Percentiles rank a stretch among this genome's conserved stretches.
These are phyloP conservation scores for Alternaria dauci DNA, from an alignment of 2,329 filamentous ascomycete genomes.

Conservation along the genomic window DNA sequence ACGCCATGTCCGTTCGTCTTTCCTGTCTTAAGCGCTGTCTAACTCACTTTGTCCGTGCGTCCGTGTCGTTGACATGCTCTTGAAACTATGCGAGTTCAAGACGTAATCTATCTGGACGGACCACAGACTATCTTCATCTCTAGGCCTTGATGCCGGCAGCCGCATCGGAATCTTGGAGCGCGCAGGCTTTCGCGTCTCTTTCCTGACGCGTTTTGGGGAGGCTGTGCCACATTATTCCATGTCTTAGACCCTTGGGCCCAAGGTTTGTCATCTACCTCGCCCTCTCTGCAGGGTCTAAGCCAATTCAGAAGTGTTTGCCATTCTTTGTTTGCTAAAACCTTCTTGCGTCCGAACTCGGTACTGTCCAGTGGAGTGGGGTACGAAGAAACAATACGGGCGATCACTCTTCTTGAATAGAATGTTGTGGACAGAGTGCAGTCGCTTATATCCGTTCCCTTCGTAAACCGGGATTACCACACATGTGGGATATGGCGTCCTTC, in stretches of 20 bases:
- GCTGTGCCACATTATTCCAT: conserved; percentile 42
- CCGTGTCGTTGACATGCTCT: conserved; percentile 7
- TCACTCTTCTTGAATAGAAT: conserved; percentile 10
- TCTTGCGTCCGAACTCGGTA: conserved; percentile 17
- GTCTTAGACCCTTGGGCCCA: conserved; percentile 43
- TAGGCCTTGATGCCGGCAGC: neutral
- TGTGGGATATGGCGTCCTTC: neutral
- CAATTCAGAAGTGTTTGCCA: conserved; percentile 22
- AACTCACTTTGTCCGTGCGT: conserved; percentile 13
- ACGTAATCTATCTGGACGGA: conserved; percentile 4
- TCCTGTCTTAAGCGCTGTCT: conserved; percentile 20
- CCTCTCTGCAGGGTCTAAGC: conserved; percentile 40
- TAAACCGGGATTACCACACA: conserved; percentile 3
- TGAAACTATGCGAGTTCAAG: conserved; percentile 11
- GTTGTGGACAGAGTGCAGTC: conserved; percentile 4
- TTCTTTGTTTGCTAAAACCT: conserved; percentile 17
- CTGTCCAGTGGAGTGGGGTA: conserved; percentile 6
- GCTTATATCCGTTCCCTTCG: conserved; percentile 9
- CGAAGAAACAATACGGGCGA: conserved; percentile 10
- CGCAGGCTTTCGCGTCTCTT: conserved; percentile 15
- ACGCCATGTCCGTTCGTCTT: conserved; percentile 43
- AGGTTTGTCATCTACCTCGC: conserved; percentile 43
- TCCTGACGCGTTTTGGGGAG: conserved; percentile 36
- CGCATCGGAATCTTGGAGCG: conserved; percentile 11
- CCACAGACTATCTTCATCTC: conserved; percentile 2